phyloP scores from a whole-genome alignment of 306 rosid species.

The Heteromeles arbutifolia region DNA sequence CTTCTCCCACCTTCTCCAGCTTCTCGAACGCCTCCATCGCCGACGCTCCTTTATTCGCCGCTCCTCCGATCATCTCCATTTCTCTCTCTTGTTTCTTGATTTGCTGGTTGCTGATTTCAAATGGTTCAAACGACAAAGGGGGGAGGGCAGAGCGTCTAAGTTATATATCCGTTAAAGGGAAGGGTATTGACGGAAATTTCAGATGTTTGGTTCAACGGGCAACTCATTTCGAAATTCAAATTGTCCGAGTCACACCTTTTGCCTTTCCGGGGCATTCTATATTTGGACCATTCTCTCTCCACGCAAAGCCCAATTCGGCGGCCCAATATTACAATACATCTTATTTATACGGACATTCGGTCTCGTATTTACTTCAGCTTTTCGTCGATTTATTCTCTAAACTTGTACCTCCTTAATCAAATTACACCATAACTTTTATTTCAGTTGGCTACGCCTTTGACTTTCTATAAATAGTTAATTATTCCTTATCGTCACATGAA shows the following conservation, averaged over 20 bases:
- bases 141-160: background rate
- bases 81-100: background rate
- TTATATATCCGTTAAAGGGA: conserved; percentile 1
- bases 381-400: no score
- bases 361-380: no score
- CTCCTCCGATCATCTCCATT: conserved; percentile 23
- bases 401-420: no score
- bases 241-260: background rate
- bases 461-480: no score
- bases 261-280: background rate
- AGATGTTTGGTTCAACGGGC: conserved; percentile 34
- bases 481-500: no score
- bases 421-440: no score
- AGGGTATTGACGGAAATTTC: background rate
- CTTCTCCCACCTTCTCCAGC: conserved; percentile 92
- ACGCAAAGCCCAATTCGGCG: no score
- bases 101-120: background rate
- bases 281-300: no score
- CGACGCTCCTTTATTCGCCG: conserved; percentile 24
- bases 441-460: no score
- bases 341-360: rapidly evolving
- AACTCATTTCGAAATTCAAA: conserved; percentile 52
- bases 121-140: background rate
- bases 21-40: conserved; percentile 88
- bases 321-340: no score